These are phyloP conservation scores for Cytospora schulzeri DNA, from an alignment of 2,329 filamentous ascomycete species.

Conservation along the genomic window DNA sequence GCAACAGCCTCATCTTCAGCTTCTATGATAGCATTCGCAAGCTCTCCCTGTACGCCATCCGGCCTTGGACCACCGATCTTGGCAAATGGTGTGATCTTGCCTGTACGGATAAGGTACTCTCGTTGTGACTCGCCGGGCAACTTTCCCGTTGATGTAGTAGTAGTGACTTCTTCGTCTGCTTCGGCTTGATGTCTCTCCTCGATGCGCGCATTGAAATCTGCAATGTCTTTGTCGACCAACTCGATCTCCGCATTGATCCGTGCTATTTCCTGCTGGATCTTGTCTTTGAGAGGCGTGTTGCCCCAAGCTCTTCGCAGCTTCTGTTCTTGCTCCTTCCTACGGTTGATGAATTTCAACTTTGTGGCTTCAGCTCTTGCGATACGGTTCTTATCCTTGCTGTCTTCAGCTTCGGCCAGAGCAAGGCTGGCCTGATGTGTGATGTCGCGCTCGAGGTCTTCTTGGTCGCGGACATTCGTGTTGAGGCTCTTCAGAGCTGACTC, in stretches of 20 bases:
- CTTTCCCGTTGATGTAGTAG: slow-evolving; percentile 55
- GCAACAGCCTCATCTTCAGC: slow-evolving; percentile 73
- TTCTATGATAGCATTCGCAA: slow-evolving; percentile 78
- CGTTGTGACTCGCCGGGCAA: slow-evolving; percentile 80
- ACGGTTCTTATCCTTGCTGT: slow-evolving; percentile 63
- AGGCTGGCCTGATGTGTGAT: slow-evolving; percentile 68
- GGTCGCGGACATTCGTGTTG: slow-evolving; percentile 74
- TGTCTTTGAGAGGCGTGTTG: slow-evolving; percentile 55
- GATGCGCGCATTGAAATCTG: slow-evolving; percentile 80
- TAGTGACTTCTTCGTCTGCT: slow-evolving; percentile 45
- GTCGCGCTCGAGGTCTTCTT: slow-evolving; percentile 88
- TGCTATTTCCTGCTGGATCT: slow-evolving; percentile 65
- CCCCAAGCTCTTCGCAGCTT: slow-evolving; percentile 47
- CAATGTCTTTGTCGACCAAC: slow-evolving; percentile 70
- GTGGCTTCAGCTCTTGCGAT: slow-evolving; percentile 60
- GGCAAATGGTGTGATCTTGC: slow-evolving; percentile 96
- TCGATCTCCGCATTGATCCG: slow-evolving; percentile 67
- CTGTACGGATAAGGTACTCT: slow-evolving; percentile 90
- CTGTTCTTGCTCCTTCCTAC: slow-evolving; percentile 60
- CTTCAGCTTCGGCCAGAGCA: slow-evolving; percentile 62
- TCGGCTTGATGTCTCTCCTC: slow-evolving; percentile 67
- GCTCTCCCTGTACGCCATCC: slow-evolving; percentile 64
- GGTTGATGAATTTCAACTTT: slow-evolving; percentile 62
- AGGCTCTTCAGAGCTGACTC: slow-evolving; percentile 62
- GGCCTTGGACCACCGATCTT: slow-evolving; percentile 68